Evolutionary conservation across 352 stramenopile species (phyloP), one percentile per base, ranked within the genome.

Genomic region (Phytophthora nicotianae): DNA sequence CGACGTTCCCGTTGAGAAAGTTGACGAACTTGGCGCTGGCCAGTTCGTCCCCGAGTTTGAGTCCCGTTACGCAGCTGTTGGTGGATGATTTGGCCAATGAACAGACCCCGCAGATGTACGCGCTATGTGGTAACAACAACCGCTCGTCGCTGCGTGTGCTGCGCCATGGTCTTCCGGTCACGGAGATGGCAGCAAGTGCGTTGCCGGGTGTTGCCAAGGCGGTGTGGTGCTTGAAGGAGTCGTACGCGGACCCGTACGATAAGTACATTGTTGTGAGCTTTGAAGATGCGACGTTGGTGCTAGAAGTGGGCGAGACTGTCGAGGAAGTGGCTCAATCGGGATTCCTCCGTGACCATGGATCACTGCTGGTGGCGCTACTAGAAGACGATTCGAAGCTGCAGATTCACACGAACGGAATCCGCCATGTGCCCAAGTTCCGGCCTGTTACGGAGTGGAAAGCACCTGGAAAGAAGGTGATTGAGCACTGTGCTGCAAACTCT

Each of bases 211-310:
- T 97, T 32, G 97, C 98, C 13, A 97, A 96, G 61, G 88, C 86
- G 1, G 95, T 99, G 9, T 99, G 96, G 82, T 98, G 96, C 17
- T 74, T 99, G 42, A 93, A 96, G 42, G 90, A 97, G 45, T 93
- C 83, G 7, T 90, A 90, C 46, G 61, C 73, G 14, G 82, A 92
- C 55, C 60, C 69, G 9, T 76, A 82, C 33, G 85, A 93, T 65
- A 92, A 93, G 66, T 99, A 98, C 69, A 99, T 99, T 69, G 95
- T 99, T 13, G 97, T 99, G n/a, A 99, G 92, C 46, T 99, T 99
- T 79, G 95, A 97, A 62, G 98, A 99, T 68, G 97, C 97, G 37
- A 99, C 97, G 16, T 86, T 99, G 23, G 97, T 99, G 13, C 79
- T 99, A 8, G 88, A 92, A 53, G 95, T 99, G 38, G 97, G 97